Conservation (phyloP, 139 green algal genomes). For the Coelastrella sp. region DNA sequence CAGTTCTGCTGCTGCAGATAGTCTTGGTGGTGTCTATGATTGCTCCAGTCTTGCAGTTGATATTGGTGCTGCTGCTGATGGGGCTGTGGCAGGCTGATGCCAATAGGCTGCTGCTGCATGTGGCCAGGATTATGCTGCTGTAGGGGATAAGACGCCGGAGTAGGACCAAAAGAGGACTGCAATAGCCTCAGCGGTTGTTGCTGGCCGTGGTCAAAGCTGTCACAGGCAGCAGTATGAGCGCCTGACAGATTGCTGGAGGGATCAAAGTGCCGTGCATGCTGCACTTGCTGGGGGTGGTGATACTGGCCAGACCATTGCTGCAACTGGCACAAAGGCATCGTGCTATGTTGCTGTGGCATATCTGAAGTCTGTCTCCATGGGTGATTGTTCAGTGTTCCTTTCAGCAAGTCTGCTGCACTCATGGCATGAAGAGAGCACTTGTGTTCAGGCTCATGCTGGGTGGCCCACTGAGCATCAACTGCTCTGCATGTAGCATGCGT, state of each 20-base stretch:
- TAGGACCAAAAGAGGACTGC: background rate
- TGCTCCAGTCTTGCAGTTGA: background rate
- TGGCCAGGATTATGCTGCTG: background rate
- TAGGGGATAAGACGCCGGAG: too few species aligned
- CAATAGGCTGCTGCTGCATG: too few species aligned
- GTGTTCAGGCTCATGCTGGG: background rate
- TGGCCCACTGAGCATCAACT: background rate
- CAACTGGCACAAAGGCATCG: background rate
- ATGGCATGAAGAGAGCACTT: background rate
- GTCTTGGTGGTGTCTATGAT: background rate
- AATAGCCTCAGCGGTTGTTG: too few species aligned
- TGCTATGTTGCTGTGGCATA: background rate
- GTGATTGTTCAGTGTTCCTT: background rate
- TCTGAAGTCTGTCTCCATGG: background rate
- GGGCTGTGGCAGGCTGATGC: background rate
- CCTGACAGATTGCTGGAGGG: too few species aligned
- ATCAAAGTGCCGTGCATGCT: too few species aligned
- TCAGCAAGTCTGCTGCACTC: background rate
- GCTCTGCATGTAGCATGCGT: background rate
- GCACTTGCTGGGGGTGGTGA: slow-evolving; percentile 31
- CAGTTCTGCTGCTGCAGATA: background rate
- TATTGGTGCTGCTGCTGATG: background rate
- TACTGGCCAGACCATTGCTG: background rate
- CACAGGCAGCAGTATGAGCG: too few species aligned
- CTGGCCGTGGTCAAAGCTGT: too few species aligned